Evolutionary conservation across 2,329 filamentous ascomycete genomes (phyloP), one percentile per base, ranked within the genome.

Genomic region (Clonostachys sp.): DNA sequence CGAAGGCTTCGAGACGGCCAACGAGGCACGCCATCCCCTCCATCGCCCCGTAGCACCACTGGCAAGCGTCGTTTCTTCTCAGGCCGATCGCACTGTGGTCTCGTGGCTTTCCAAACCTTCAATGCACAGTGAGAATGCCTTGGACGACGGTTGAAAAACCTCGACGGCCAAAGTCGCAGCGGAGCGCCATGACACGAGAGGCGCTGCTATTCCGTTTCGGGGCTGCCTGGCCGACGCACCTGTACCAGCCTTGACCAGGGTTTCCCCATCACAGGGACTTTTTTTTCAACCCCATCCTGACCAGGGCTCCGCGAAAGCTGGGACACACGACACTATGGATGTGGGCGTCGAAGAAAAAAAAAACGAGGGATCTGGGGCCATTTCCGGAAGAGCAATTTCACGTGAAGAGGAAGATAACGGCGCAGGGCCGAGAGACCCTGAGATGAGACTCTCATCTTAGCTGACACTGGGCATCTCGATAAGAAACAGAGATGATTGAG

Each of bases 1-100:
- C 46, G 46, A 48, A 48, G 41, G 13, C 18, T 48, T 48, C 46
- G 17, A 48, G 41, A 48, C 34, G 45, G 13, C 12, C 18, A 16
- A 46, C 12, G 36, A 18, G 36, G 36, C 14, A 12, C 36, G 24
- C 24, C 24, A 30, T 30, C 10, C 24, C 24, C 24, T 30, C 24
- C 24, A 30, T 12, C 12, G 5, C 14, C 44, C 34, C 10, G 9
- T n/a, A 24, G 8, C 34, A n/a, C 30, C n/a, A 13, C 13, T 16
- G 35, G 41, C 41, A 45, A 45, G 44, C 34, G 18, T 20, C 16
- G 12, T 16, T 13, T 33, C 30, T 44, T 24, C 34, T 5, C 38
- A 18, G 38, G n/a, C 16, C 16, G 41, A 16, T 20, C 41, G 41
- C 24, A 30, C 24, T 30, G 24, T 30, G 24, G 24, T 30, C 24